Conservation (phyloP, 169 alveolate species). For the Cystoisospora suis region DNA sequence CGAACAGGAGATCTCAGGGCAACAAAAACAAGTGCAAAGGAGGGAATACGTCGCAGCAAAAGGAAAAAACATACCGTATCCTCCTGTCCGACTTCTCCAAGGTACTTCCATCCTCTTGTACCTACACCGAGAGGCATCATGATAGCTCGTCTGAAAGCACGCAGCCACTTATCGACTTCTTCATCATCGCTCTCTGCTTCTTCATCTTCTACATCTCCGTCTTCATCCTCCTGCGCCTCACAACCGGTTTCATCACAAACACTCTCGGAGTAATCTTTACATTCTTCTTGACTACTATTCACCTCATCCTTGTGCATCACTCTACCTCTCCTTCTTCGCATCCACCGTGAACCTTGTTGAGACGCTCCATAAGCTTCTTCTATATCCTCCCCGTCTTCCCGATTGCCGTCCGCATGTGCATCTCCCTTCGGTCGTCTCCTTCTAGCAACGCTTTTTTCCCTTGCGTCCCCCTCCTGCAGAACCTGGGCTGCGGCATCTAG, state of each 20-base stretch:
- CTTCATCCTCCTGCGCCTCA: neutral
- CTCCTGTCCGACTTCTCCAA: neutral
- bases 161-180: neutral
- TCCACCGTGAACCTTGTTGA: too few relatives aligned
- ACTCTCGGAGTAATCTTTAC: too few relatives aligned
- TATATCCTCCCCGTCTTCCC: neutral
- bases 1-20: too few relatives aligned
- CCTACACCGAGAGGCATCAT: constrained; percentile 10
- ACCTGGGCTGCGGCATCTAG: constrained; percentile 5
- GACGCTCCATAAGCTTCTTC: neutral
- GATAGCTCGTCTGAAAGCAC: neutral
- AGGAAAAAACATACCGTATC: too few relatives aligned
- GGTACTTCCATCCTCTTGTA: constrained; percentile 10
- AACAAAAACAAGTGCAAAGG: too few relatives aligned
- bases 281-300: too few relatives aligned
- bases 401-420: neutral
- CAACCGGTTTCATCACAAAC: neutral
- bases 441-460: neutral
- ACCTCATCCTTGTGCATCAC: too few relatives aligned
- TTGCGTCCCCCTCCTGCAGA: neutral
- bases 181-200: neutral
- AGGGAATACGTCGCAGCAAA: too few relatives aligned
- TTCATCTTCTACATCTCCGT: neutral
- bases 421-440: neutral
- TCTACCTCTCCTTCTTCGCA: too few relatives aligned